These are phyloP conservation scores for Turnera subulata DNA, from an alignment of 345 rosid genomes.

Conservation along the genomic window DNA sequence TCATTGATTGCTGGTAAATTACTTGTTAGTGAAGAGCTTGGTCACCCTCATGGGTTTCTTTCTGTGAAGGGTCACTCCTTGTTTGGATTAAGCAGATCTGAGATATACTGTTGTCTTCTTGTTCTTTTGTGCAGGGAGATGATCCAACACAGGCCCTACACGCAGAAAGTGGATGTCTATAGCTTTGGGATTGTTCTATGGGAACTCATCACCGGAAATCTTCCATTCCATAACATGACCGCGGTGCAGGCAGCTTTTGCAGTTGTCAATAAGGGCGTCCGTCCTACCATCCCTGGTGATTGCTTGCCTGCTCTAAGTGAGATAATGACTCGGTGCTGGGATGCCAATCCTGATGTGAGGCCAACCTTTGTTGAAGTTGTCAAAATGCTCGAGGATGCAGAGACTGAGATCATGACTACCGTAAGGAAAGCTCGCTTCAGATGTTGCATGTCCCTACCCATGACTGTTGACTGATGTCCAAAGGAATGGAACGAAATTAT, in stretches of 20 bases:
- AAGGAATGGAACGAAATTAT: too few species aligned
- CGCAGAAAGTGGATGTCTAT: constrained; percentile 31
- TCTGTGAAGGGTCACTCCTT: too few species aligned
- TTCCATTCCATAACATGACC: constrained; percentile 32
- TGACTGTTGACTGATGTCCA: constrained; percentile 21
- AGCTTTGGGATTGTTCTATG: constrained; percentile 33
- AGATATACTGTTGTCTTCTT: not conserved
- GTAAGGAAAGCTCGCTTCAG: constrained; percentile 33
- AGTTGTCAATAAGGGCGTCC: constrained; percentile 26
- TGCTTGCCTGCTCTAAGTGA: constrained; percentile 24
- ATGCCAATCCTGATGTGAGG: constrained; percentile 25
- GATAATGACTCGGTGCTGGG: constrained; percentile 33
- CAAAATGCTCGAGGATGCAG: constrained; percentile 27
- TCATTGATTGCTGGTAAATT: too few species aligned
- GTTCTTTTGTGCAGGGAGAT: constrained; percentile 19
- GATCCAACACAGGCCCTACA: constrained; percentile 32
- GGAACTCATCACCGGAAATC: constrained; percentile 29
- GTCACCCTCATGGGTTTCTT: not conserved
- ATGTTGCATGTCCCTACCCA: constrained; percentile 28
- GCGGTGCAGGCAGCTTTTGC: constrained; percentile 37
- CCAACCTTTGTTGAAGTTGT: constrained; percentile 24
- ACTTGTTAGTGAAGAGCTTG: too few species aligned
- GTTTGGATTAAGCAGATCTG: too few species aligned
- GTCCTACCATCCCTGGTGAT: constrained; percentile 26
- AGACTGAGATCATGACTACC: constrained; percentile 23